Evolutionary conservation across 148 eudicot species (phyloP), one percentile per base, ranked within the genome.

Genomic region (Fagopyrum esculentum): DNA sequence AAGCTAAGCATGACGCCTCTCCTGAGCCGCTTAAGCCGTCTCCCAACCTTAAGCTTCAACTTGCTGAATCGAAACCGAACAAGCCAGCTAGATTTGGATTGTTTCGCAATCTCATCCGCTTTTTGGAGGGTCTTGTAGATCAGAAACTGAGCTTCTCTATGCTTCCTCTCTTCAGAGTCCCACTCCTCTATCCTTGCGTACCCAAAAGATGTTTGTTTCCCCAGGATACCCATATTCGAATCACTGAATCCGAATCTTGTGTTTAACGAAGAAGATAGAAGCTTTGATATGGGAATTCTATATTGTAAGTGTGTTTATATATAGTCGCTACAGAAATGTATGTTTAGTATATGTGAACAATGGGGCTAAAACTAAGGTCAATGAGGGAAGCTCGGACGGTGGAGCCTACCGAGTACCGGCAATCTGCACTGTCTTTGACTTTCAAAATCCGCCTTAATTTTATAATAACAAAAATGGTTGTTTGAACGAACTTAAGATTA

Each of bases 61-160:
- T 46, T 72, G 43, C 43, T 48, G 54, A 72, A 72, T 17, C 74
- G 3, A 48, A 72, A 10, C 44, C 56, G 56, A 26, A 72, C 5
- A 2, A 52, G 74, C 57, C 74, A 72, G 43, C 16, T 29, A n/a
- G 71, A 66, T 6, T 19, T 46, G 54, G 51, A 71, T 40, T 66
- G 71, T 46, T 66, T 71, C 8, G 40, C 55, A 19, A 49, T 71
- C 30, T 46, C 8, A 40, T 74, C 76, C 1, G 66, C 76, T 26
- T 51, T 52, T 56, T 74, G 47, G 29, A 74, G 76, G 47, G 76
- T 55, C 76, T 74, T 74, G 47, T 74, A 74, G 76, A 74, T 74
- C 12, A 74, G 11, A 9, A 74, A 74, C 49, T 51, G 76, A 22
- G 76, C 76, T 26, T 55, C 44, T 30, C 76, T 26, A 15, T 56